Evolutionary conservation across 2,329 filamentous ascomycete genomes (phyloP).

Genomic region (Zymoseptoria pseudotritici): DNA sequence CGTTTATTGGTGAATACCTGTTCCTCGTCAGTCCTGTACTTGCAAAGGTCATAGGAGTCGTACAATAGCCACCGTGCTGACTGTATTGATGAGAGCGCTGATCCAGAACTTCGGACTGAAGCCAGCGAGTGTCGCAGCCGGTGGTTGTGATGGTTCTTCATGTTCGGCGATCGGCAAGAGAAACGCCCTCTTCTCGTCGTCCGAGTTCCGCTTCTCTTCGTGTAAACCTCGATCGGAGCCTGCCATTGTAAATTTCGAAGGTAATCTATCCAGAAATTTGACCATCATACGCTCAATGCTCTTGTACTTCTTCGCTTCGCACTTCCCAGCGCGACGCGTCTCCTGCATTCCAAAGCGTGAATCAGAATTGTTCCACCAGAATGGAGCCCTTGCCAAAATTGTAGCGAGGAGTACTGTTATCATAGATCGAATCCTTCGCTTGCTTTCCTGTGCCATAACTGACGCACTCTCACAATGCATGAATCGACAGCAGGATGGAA

Average conservation of each 20-base stretch:
- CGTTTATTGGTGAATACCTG: constrained; percentile 65
- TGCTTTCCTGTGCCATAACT: background rate
- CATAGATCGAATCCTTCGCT: background rate
- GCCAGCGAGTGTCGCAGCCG: background rate
- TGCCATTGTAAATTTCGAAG: background rate
- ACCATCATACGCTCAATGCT: background rate
- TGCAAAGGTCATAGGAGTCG: background rate
- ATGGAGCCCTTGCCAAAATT: background rate
- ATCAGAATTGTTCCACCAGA: background rate
- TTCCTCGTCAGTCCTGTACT: background rate
- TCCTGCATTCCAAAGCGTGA: constrained; percentile 9
- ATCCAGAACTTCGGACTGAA: constrained; percentile 17
- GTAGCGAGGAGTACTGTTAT: background rate
- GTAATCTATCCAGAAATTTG: background rate
- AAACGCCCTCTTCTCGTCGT: constrained; percentile 14
- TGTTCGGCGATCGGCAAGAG: constrained; percentile 7
- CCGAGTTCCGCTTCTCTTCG: constrained; percentile 9
- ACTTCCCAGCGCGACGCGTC: constrained; percentile 4
- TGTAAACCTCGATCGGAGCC: background rate
- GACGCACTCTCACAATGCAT: constrained; percentile 6
- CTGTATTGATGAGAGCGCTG: constrained; percentile 15
- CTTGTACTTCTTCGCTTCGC: background rate
- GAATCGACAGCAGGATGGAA: constrained; percentile 11
- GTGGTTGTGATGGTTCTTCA: constrained; percentile 5
- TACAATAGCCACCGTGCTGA: constrained; percentile 19